Evolutionary conservation across 1,284 basidiomycete species (phyloP).

Genomic region (Heterobasidion parviporum): DNA sequence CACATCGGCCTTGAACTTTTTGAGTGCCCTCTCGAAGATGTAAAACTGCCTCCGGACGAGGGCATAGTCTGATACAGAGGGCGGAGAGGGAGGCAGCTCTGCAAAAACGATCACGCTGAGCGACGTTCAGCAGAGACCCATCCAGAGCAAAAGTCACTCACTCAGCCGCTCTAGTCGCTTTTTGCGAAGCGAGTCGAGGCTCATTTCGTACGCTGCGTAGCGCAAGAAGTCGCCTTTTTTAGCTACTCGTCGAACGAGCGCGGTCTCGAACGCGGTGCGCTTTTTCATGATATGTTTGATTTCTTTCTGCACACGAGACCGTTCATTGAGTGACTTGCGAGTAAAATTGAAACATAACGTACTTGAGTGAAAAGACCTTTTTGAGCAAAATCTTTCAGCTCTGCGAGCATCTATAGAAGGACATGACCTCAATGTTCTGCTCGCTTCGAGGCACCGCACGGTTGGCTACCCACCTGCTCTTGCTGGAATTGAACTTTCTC

Average conservation of each 20-base stretch:
- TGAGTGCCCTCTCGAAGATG: conserved; percentile 86
- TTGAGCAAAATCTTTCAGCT: conserved; percentile 90
- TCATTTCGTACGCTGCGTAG: conserved; percentile 91
- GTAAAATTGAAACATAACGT: conserved; percentile 15
- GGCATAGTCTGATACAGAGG: conserved; percentile 76
- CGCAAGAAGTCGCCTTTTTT: conserved; percentile 86
- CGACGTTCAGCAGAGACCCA: neutral
- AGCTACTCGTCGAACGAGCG: conserved; percentile 75
- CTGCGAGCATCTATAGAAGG: conserved; percentile 73
- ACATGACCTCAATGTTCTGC: conserved; percentile 3
- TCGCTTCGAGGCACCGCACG: neutral
- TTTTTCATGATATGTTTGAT: conserved; percentile 82
- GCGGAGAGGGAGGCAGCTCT: conserved; percentile 46
- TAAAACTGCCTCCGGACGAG: conserved; percentile 78
- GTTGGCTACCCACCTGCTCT: conserved; percentile 55
- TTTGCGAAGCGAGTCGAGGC: conserved; percentile 71
- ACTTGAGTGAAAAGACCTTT: conserved; percentile 85
- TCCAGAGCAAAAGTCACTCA: conserved; percentile 29
- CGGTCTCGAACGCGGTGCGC: conserved; percentile 78
- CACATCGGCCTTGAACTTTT: conserved; percentile 84
- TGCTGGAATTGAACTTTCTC: conserved; percentile 93
- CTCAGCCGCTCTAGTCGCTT: conserved; percentile 70
- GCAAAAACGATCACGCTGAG: neutral
- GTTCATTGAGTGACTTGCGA: neutral
- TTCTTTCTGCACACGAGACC: conserved; percentile 45